Conservation (phyloP, 495 filamentous ascomycete species). For the Baudoinia panamericana region DNA sequence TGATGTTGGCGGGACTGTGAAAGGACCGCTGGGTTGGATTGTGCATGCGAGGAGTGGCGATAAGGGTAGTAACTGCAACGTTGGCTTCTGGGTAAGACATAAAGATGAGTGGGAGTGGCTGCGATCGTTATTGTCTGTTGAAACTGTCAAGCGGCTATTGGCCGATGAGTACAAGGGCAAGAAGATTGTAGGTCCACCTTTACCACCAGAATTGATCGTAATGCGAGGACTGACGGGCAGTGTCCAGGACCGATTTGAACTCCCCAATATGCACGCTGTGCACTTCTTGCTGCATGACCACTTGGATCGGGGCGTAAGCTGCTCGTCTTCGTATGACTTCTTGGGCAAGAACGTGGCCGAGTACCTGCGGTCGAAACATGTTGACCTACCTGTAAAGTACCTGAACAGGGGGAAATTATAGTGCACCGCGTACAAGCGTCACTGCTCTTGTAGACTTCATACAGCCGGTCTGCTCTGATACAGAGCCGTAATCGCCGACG, state of each 20-base stretch:
- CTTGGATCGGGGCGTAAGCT: slow-evolving; percentile 41
- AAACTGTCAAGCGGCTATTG: slow-evolving; percentile 19
- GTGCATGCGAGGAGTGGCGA: slow-evolving; percentile 23
- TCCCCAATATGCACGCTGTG: slow-evolving; percentile 32
- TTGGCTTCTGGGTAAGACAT: slow-evolving; percentile 24
- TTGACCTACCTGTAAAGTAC: slow-evolving; percentile 36
- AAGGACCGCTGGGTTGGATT: slow-evolving; percentile 22
- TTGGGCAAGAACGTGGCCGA: slow-evolving; percentile 47
- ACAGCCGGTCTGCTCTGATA: too few species aligned
- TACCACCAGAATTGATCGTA: not conserved
- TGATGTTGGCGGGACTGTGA: slow-evolving; percentile 14
- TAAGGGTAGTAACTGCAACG: slow-evolving; percentile 24
- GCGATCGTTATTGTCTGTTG: slow-evolving; percentile 13
- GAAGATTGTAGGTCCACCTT: slow-evolving; percentile 20
- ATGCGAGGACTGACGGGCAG: not conserved
- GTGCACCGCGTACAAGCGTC: too few species aligned
- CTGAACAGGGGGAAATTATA: slow-evolving; percentile 24
- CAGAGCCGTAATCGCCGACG: too few species aligned
- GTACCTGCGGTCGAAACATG: slow-evolving; percentile 36
- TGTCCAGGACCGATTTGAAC: slow-evolving; percentile 33
- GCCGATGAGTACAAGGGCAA: slow-evolving; percentile 21
- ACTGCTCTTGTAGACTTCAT: too few species aligned
- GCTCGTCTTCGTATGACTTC: slow-evolving; percentile 38
- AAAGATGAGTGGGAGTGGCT: slow-evolving; percentile 24
- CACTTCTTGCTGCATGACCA: slow-evolving; percentile 45